These are phyloP conservation scores for Ascocoryne sarcoides DNA, from an alignment of 2,329 filamentous ascomycete genomes.

Conservation along the genomic window DNA sequence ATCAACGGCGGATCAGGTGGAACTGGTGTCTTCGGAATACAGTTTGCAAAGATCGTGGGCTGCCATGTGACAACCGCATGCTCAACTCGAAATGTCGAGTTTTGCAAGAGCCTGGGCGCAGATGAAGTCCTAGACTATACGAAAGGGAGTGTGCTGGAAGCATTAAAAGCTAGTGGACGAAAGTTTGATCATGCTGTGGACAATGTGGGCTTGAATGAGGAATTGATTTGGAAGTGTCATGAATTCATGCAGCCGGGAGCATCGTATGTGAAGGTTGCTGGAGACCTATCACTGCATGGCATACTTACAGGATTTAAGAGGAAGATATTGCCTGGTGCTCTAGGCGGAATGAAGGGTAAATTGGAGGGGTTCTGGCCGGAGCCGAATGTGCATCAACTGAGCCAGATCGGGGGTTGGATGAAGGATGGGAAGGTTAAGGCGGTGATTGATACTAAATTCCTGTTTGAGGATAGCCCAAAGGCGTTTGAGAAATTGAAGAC, in stretches of 20 bases:
- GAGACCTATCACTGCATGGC: slow-evolving; percentile 43
- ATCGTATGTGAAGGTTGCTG: slow-evolving; percentile 36
- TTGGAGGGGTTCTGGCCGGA: slow-evolving; percentile 40
- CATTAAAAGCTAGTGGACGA: slow-evolving; percentile 7
- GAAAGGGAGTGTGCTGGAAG: slow-evolving; percentile 10
- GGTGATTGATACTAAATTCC: slow-evolving; percentile 46
- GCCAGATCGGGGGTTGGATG: slow-evolving; percentile 45
- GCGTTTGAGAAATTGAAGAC: slow-evolving; percentile 52
- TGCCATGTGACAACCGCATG: slow-evolving; percentile 52
- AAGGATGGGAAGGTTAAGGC: slow-evolving; percentile 48
- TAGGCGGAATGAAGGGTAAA: slow-evolving; percentile 26
- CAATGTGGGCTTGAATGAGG: slow-evolving; percentile 11
- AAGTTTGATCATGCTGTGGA: slow-evolving; percentile 21
- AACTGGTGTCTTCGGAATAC: slow-evolving; percentile 50
- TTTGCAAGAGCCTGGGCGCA: slow-evolving; percentile 51
- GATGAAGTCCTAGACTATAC: slow-evolving; percentile 20
- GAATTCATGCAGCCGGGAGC: slow-evolving; percentile 14
- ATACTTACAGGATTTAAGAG: slow-evolving; percentile 5
- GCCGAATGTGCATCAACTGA: slow-evolving; percentile 39
- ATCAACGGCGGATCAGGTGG: slow-evolving; percentile 59
- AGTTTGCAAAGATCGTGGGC: slow-evolving; percentile 53
- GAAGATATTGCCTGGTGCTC: slow-evolving; percentile 8
- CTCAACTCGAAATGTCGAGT: slow-evolving; percentile 45
- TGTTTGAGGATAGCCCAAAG: slow-evolving; percentile 46
- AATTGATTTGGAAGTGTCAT: slow-evolving; percentile 14